Percentiles rank a stretch among this genome's conserved stretches.
These are phyloP conservation scores for Fistulinella cinereoalba DNA, from an alignment of 1,284 basidiomycete species.

Conservation along the genomic window DNA sequence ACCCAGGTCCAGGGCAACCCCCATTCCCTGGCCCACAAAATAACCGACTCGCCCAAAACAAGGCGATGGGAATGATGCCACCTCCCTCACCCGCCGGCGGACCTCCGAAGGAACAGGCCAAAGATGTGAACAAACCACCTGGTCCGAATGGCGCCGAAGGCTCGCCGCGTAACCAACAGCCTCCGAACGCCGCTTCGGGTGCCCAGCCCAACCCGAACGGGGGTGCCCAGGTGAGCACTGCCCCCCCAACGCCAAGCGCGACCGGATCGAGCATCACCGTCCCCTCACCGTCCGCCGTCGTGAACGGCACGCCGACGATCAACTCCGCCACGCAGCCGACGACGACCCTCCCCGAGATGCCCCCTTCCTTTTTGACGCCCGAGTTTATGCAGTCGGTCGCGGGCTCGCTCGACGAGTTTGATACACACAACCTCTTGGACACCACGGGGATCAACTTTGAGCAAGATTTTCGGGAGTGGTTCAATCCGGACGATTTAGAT, in stretches of 20 bases:
- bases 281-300: slow-evolving; percentile 43
- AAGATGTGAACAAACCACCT: slow-evolving; percentile 28
- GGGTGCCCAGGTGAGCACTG: slow-evolving; percentile 35
- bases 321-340: slow-evolving; percentile 23
- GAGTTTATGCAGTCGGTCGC: slow-evolving; percentile 45
- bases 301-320: slow-evolving; percentile 37
- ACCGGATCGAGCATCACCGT: slow-evolving; percentile 38
- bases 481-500: slow-evolving; percentile 50
- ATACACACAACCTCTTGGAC: slow-evolving; percentile 41
- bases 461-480: slow-evolving; percentile 68
- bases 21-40: slow-evolving; percentile 35
- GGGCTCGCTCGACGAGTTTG: slow-evolving; percentile 43
- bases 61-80: slow-evolving; percentile 44
- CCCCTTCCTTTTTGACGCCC: slow-evolving; percentile 34
- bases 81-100: slow-evolving; percentile 53
- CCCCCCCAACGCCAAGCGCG: slow-evolving; percentile 49
- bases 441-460: slow-evolving; percentile 56
- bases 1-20: slow-evolving; percentile 27
- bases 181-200: slow-evolving; percentile 21
- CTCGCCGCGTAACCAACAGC: slow-evolving; percentile 46
- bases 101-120: slow-evolving; percentile 41
- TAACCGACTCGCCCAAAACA: slow-evolving; percentile 34
- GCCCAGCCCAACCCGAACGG: slow-evolving; percentile 16
- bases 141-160: slow-evolving; percentile 33
- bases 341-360: slow-evolving; percentile 23